Evolutionary conservation across 1,139 yeast genomes (phyloP).

Genomic region (Pneumocystis oryctolagi): DNA sequence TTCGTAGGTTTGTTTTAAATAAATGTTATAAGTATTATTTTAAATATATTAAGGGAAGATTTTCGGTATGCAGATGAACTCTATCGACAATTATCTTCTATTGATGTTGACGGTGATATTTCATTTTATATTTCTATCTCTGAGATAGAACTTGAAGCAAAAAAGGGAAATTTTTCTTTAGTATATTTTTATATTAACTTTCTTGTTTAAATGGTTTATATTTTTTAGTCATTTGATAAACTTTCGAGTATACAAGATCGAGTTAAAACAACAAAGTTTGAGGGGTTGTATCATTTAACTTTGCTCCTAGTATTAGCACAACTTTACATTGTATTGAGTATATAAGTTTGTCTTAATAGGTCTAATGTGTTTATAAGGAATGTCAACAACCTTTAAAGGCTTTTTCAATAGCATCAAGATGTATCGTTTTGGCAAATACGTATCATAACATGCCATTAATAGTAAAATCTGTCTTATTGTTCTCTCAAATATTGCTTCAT

Average conservation of each 20-base stretch:
- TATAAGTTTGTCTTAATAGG: not conserved
- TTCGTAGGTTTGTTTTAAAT: constrained; percentile 5
- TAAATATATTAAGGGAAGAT: not conserved
- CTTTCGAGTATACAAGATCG: not conserved
- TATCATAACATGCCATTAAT: not conserved
- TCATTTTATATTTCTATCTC: not conserved
- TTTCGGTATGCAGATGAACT: not conserved
- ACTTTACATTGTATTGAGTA: not conserved
- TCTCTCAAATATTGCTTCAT: not conserved
- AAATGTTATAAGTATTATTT: not conserved
- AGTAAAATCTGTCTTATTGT: not conserved
- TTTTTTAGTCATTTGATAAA: not conserved
- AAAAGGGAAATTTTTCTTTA: not conserved
- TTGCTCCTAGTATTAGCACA: not conserved
- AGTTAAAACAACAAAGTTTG: not conserved
- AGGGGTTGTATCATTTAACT: not conserved
- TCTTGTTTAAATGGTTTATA: not conserved
- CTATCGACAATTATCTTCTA: not conserved
- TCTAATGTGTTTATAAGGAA: not conserved
- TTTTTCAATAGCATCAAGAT: not conserved
- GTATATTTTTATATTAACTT: not conserved
- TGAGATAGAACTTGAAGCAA: not conserved
- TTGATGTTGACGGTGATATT: not conserved
- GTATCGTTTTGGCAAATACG: not conserved
- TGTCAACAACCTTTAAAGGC: not conserved